Conservation (phyloP, 768 basidiomycete species). For the Phylloporus rhodoxanthus region DNA sequence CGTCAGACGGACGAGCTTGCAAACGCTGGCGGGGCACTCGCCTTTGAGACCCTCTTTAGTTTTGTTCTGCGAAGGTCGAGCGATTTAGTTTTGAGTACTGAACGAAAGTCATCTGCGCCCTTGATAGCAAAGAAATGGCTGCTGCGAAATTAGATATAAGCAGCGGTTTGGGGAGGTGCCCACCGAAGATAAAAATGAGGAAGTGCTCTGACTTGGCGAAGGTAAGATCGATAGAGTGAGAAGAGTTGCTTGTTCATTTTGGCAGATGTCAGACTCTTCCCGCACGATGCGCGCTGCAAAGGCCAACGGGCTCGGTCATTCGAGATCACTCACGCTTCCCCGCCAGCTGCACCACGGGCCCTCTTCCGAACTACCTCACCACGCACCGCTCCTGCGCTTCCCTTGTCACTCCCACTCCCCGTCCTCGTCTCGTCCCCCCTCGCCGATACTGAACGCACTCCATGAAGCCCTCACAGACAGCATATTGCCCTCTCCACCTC, state of each 20-base stretch:
- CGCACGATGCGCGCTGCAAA: conserved; percentile 2
- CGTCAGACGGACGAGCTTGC: background rate
- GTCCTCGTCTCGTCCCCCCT: conserved; percentile 27
- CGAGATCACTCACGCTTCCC: conserved; percentile 12
- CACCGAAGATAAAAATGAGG: conserved; percentile 46
- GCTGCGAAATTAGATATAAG: conserved; percentile 2
- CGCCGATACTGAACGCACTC: conserved; percentile 36
- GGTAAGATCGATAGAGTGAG: conserved; percentile 37
- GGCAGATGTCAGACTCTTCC: background rate
- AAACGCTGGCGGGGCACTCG: conserved; percentile 12
- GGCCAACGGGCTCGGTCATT: background rate
- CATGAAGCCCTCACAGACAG: conserved; percentile 43
- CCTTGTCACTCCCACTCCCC: conserved; percentile 6
- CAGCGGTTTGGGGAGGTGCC: background rate
- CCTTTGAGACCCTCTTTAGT: conserved; percentile 49
- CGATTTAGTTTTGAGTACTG: conserved; percentile 35
- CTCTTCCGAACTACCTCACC: conserved; percentile 1
- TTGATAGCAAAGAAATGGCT: conserved; percentile 65
- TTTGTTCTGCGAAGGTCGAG: conserved; percentile 33
- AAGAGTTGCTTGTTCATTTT: conserved; percentile 2
- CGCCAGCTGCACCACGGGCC: conserved; percentile 12
- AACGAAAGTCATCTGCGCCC: conserved; percentile 51
- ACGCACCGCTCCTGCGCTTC: conserved; percentile 17
- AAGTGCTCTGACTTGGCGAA: conserved; percentile 38
- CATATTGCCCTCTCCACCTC: conserved; percentile 37